Evolutionary conservation across 306 rosid species (phyloP), one percentile per base, ranked within the genome.

Genomic region (Trifolium pratense): DNA sequence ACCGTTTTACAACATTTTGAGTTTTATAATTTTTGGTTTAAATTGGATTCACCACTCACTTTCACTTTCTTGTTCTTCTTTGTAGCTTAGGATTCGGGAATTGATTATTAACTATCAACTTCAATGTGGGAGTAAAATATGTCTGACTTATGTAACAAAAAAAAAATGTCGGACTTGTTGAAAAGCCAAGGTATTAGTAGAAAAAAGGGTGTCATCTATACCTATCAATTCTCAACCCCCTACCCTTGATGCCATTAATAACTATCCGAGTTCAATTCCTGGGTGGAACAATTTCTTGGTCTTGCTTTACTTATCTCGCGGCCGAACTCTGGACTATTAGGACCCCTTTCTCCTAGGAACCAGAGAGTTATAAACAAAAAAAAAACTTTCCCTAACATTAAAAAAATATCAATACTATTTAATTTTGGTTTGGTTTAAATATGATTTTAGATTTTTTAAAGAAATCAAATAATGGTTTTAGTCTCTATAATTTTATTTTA

Each of bases 41-140:
- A 84, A 86, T 78, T 76, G 62, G 95, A 89, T 89, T 80, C 88
- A 82, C 85, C 64, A 73, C 79, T 82, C 78, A 9, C 58, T 83
- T 68, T 79, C 77, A 46, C 77, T 56, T 17, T 61, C 53, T 56
- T 76, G 57, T 63, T 74, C 58, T 77, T 64, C 73, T 75, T 68
- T 59, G 42, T 71, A 71, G 62, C 85, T 65, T 77, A 51, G 82
- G 88, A 81, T 81, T 59, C 85, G 73, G 62, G 66, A 57, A 62
- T 70, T 67, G 42, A 55, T 49, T 58, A 69, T 70, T 74, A 63
- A 76, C 78, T 68, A 77, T 81, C 89, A 79, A 66, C 86, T 56
- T 75, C 83, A 64, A 39, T 75, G 71, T 71, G 73, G 74, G 70
- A 67, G 74, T 75, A 81, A 45, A 17, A 29, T 18, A 21, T 60